Conservation (phyloP, 805 yeast species). For the Schizosaccharomyces japonicus region DNA sequence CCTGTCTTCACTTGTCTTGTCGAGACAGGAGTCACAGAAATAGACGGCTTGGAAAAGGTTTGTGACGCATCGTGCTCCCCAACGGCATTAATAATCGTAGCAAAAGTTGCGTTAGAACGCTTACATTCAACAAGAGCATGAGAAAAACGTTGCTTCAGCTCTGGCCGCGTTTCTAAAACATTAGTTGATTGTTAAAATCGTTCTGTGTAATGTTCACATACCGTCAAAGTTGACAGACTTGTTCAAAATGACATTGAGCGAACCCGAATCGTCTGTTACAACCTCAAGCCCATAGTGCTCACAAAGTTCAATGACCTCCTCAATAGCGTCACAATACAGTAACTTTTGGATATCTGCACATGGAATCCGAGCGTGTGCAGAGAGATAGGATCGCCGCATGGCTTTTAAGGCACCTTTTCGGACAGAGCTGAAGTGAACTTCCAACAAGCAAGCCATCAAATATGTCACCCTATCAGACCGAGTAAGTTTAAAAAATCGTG, state of each 20-base stretch:
- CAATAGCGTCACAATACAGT: slow-evolving; percentile 40
- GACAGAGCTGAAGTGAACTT: slow-evolving; percentile 57
- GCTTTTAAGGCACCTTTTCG: slow-evolving; percentile 50
- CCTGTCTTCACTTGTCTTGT: too few species aligned
- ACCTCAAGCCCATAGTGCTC: slow-evolving; percentile 22
- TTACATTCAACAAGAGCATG: slow-evolving; percentile 4
- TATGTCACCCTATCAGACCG: slow-evolving; percentile 33
- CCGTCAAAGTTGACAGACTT: not conserved
- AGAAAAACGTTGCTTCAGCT: slow-evolving; percentile 2
- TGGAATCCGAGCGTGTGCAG: slow-evolving; percentile 41
- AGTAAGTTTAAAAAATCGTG: slow-evolving; percentile 37
- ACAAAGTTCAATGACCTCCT: slow-evolving; percentile 32
- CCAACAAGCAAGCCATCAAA: slow-evolving; percentile 48
- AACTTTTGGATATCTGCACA: slow-evolving; percentile 23
- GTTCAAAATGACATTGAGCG: not conserved
- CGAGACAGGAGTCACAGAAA: too few species aligned
- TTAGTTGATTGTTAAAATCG: too few species aligned
- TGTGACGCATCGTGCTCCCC: too few species aligned
- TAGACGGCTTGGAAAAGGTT: too few species aligned
- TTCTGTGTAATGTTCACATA: not conserved
- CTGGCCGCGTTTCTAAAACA: not conserved
- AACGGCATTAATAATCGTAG: not conserved
- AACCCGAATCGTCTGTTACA: not conserved
- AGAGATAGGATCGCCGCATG: slow-evolving; percentile 36
- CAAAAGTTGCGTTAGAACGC: not conserved